Conservation (phyloP, 305 asterid genomes). For the Andrographis paniculata region DNA sequence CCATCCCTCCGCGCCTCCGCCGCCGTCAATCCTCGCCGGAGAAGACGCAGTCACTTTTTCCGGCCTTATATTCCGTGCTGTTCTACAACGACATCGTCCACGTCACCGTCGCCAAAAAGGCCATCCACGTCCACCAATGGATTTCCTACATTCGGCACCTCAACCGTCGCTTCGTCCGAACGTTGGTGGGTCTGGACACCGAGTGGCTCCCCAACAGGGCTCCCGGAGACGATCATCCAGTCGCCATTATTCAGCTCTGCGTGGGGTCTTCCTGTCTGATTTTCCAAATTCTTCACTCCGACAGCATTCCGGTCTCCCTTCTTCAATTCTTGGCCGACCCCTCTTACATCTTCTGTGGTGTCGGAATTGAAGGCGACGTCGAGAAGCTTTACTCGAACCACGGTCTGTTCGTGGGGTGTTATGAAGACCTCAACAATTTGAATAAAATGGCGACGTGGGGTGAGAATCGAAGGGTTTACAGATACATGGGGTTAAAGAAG, state of each 20-base stretch:
- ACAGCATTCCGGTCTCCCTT: constrained; percentile 5
- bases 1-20: no score
- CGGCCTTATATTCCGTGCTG: not conserved
- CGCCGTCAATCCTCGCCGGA: no score
- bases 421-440: no score
- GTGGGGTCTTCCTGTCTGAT: constrained; percentile 18
- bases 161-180: not conserved
- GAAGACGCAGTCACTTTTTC: not conserved
- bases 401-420: no score
- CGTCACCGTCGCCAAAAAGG: constrained; percentile 11
- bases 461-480: no score
- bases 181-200: constrained; percentile 18
- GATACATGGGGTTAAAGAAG: constrained; percentile 17
- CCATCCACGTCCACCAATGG: constrained; percentile 13
- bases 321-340: constrained; percentile 11
- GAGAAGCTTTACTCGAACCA: no score
- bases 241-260: constrained; percentile 24
- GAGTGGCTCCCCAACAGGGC: constrained; percentile 22
- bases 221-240: constrained; percentile 12
- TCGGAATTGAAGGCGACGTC: no score
- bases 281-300: constrained; percentile 17
- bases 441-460: not conserved
- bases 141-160: not conserved
- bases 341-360: not conserved
- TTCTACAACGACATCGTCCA: not conserved